Evolutionary conservation across 2,329 filamentous ascomycete genomes (phyloP), one percentile per base, ranked within the genome.

Genomic region (Calonectria ilicicola): DNA sequence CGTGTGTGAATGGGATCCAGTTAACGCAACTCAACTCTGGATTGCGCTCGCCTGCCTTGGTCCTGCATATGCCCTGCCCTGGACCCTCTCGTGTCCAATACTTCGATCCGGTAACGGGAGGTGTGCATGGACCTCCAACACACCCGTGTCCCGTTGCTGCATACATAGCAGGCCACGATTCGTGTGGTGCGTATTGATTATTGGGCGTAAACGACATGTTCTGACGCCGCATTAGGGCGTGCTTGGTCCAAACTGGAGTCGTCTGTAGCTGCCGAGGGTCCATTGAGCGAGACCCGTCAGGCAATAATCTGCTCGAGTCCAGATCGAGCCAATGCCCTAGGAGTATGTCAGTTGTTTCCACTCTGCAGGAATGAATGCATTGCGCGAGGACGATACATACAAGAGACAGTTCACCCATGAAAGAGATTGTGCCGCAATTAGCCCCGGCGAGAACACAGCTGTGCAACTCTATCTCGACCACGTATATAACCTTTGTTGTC

Each of bases 111-210:
- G 65, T 15, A 67, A 64, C 40, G 40, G 26, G 69, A 65, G 21
- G 56, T 56, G 60, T 46, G 69, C 69, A 72, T 72, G 56, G 69
- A 46, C 65, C 69, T 72, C 69, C 51, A 51, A 38, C 47, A 65
- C 46, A 56, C 47, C 69, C 69, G 69, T 72, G 69, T 67, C 47
- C 38, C 17, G 27, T 29, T 19, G 58, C 63, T 49, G 56, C 69
- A 32, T 51, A 56, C 49, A 60, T 47, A 29, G n/a, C 49, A 42
- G 26, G 29, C 35, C 60, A 35, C 46, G 38, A 65, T 42, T 65
- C 51, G 29, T 42, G 29, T 42, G 15, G 17, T 65, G 62, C 44
- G 44, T 40, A n/a, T 49, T 46, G 29, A 8, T 26, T 32, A 49
- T 65, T 60, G 49, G 49, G 62, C 49, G 62, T 60, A 32, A 56